phyloP scores from a whole-genome alignment of 176 grass and related monocot species.

The Ensete ventricosum region DNA sequence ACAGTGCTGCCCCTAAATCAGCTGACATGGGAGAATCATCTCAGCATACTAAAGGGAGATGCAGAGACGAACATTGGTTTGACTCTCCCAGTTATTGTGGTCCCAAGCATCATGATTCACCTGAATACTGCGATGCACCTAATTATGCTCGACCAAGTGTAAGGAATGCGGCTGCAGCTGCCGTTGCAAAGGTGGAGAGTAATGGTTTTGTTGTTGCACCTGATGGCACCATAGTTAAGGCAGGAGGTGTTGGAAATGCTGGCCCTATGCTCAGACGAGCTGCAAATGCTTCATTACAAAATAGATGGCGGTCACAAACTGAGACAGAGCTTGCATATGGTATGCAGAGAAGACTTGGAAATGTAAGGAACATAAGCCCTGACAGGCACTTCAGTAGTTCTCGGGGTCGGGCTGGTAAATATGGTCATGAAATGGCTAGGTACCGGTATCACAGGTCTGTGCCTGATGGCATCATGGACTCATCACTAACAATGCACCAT shows the following conservation, averaged over 20 bases:
- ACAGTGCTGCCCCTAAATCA: slow-evolving; percentile 24
- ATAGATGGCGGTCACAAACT: slow-evolving; percentile 33
- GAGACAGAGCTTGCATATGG: slow-evolving; percentile 30
- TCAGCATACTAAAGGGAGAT: slow-evolving; percentile 29
- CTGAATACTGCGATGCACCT: slow-evolving; percentile 38
- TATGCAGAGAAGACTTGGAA: slow-evolving; percentile 33
- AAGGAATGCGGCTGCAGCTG: slow-evolving; percentile 85
- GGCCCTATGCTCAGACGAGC: slow-evolving; percentile 26
- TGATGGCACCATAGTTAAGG: slow-evolving; percentile 95
- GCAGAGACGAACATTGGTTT: slow-evolving; percentile 41
- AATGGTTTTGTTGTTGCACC: slow-evolving; percentile 91
- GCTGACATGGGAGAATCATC: slow-evolving; percentile 26
- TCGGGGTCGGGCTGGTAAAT: slow-evolving; percentile 35
- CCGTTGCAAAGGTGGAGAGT: slow-evolving; percentile 87
- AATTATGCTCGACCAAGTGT: slow-evolving; percentile 34
- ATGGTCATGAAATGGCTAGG: slow-evolving; percentile 44
- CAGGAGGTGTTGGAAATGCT: slow-evolving; percentile 31
- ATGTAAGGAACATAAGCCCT: slow-evolving; percentile 43
- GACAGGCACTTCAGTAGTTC: slow-evolving; percentile 40
- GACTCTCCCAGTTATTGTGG: slow-evolving; percentile 43
- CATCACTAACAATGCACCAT: slow-evolving; percentile 19
- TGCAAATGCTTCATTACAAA: slow-evolving; percentile 32
- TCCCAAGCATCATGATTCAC: slow-evolving; percentile 33
- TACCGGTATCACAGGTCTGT: slow-evolving; percentile 28
- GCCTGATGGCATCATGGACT: slow-evolving; percentile 33